phyloP scores from a whole-genome alignment of 306 rosid genomes.

The Cicer chorassanicum region DNA sequence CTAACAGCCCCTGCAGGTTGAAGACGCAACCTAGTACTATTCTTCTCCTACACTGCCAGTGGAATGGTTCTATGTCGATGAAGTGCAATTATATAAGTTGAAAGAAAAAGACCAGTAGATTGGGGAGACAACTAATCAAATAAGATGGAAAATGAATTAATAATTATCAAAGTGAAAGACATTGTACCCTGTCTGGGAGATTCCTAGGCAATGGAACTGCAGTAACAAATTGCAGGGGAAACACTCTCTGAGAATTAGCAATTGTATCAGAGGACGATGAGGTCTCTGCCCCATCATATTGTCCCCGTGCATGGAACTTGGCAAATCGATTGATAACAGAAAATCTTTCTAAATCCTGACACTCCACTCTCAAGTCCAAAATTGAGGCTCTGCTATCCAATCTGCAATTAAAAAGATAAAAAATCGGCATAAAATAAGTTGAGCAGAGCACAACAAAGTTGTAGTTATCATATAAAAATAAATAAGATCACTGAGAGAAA shows the following conservation, averaged over 20 bases:
- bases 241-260: constrained; percentile 59
- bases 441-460: constrained; percentile 8
- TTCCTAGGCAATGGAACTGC: constrained; percentile 89
- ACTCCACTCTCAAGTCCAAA: constrained; percentile 88
- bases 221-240: constrained; percentile 80
- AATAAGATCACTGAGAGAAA: not conserved
- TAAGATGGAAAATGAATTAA: constrained; percentile 80
- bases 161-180: constrained; percentile 96
- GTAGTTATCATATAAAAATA: constrained; percentile 17
- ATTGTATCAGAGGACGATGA: constrained; percentile 67
- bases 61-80: constrained; percentile 56
- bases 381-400: constrained; percentile 79
- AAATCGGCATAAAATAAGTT: constrained; percentile 25
- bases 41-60: constrained; percentile 73
- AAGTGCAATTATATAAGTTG: constrained; percentile 58
- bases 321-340: constrained; percentile 96
- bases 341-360: constrained; percentile 89
- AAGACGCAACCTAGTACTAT: constrained; percentile 65
- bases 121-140: constrained; percentile 62
- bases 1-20: constrained; percentile 67
- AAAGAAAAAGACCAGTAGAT: constrained; percentile 61
- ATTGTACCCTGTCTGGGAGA: constrained; percentile 99
- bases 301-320: constrained; percentile 85
- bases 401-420: constrained; percentile 56
- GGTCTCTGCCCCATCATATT: constrained; percentile 77